These are phyloP conservation scores for Trametes pubescens DNA, from an alignment of 1,284 basidiomycete genomes.

Conservation along the genomic window DNA sequence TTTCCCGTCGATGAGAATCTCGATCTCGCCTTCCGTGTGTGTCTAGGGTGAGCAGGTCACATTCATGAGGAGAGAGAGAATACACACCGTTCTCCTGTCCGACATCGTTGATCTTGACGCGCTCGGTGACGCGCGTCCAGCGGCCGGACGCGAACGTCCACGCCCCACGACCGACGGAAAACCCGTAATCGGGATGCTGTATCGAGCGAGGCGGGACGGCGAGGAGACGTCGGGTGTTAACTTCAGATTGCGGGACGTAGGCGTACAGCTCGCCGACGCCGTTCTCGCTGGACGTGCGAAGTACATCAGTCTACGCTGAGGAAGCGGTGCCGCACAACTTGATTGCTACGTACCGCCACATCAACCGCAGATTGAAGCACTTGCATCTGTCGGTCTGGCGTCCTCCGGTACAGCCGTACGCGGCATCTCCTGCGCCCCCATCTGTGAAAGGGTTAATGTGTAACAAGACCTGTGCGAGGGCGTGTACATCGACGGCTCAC, in stretches of 20 bases:
- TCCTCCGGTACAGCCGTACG: conserved; percentile 69
- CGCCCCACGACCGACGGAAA: conserved; percentile 65
- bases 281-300: conserved; percentile 43
- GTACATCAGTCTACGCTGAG: neutral
- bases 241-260: conserved; percentile 57
- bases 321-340: too few species aligned
- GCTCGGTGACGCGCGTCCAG: conserved; percentile 68
- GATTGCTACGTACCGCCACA: conserved; percentile 62
- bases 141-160: conserved; percentile 53
- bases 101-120: conserved; percentile 69
- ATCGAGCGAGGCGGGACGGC: conserved; percentile 59
- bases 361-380: conserved; percentile 67
- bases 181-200: conserved; percentile 63
- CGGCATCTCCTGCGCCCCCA: conserved; percentile 61
- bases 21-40: conserved; percentile 56
- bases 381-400: conserved; percentile 60
- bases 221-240: conserved; percentile 53
- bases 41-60: neutral
- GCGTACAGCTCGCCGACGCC: conserved; percentile 65
- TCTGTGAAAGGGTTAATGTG: conserved; percentile 42
- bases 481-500: conserved; percentile 46
- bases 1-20: conserved; percentile 63
- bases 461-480: neutral
- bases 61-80: neutral
- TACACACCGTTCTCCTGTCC: conserved; percentile 53